A percentile compares a stretch with the other conserved stretches of the same genome.
Conservation (phyloP, 495 filamentous ascomycete genomes). For the Lepidopterella palustris region DNA sequence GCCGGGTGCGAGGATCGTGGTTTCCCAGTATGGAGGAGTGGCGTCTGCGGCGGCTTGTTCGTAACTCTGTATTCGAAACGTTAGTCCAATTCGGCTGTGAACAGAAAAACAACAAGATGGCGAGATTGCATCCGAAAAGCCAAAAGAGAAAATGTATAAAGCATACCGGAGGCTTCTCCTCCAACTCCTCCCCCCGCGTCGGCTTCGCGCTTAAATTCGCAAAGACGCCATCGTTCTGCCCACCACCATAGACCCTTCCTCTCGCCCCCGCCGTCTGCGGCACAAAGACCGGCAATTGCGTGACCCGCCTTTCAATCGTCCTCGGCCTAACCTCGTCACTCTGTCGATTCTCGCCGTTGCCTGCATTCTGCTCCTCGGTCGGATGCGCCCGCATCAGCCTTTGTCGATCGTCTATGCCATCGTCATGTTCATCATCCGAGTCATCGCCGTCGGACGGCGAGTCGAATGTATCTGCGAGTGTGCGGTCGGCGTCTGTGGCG, state of each 20-base stretch:
- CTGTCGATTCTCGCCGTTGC: constrained; percentile 28
- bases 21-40: constrained; percentile 97
- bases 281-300: constrained; percentile 46
- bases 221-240: constrained; percentile 85
- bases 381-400: constrained; percentile 71
- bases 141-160: constrained; percentile 9
- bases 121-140: constrained; percentile 12
- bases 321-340: constrained; percentile 27
- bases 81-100: no score
- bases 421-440: constrained; percentile 43
- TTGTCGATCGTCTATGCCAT: constrained; percentile 73
- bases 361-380: constrained; percentile 36
- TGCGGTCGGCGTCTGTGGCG: constrained; percentile 57
- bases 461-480: constrained; percentile 84
- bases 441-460: constrained; percentile 35
- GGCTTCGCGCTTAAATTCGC: constrained; percentile 92
- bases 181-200: constrained; percentile 73
- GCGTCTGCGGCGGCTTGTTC: constrained; percentile 97
- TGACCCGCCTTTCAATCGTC: constrained; percentile 43
- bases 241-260: constrained; percentile 54
- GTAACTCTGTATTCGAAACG: constrained; percentile 86
- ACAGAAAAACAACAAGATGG: no score
- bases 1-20: constrained; percentile 90
- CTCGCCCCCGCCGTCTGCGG: constrained; percentile 32
- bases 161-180: constrained; percentile 89